Conservation (phyloP, 1,284 basidiomycete species). For the Irpex rosettiformis region DNA sequence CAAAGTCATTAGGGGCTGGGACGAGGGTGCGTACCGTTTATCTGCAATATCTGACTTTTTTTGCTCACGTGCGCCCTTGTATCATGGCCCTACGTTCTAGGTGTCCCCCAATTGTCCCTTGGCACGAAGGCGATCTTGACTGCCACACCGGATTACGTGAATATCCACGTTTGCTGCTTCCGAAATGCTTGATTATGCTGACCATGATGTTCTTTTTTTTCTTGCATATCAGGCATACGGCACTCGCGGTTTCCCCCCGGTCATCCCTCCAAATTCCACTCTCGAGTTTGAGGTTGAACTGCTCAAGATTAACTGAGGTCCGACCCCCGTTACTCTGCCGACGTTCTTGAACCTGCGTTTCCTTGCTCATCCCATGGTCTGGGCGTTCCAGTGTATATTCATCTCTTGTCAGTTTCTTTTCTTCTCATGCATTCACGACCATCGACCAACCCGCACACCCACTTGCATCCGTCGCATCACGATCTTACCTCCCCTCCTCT, state of each 20-base stretch:
- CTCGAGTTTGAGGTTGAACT: constrained; percentile 83
- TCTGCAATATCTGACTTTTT: not conserved
- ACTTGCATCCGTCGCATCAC: constrained; percentile 8
- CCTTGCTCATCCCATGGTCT: not conserved
- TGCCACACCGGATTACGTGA: constrained; percentile 65
- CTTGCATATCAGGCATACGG: constrained; percentile 73
- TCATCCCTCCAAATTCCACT: constrained; percentile 76
- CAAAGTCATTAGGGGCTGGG: constrained; percentile 88
- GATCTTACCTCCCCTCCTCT: constrained; percentile 6
- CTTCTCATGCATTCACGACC: not conserved
- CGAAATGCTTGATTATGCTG: constrained; percentile 3
- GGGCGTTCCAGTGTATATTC: not conserved
- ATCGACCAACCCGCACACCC: not conserved
- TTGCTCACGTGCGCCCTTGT: constrained; percentile 9
- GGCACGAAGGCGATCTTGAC: constrained; percentile 75
- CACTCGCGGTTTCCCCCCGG: constrained; percentile 69
- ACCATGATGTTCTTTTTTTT: too few species aligned
- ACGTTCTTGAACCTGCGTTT: too few species aligned
- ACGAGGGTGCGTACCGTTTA: constrained; percentile 67
- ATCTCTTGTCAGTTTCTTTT: not conserved
- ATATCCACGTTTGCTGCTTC: constrained; percentile 25
- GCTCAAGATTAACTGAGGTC: constrained; percentile 56
- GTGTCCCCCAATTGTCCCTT: constrained; percentile 72
- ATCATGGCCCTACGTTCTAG: too few species aligned
- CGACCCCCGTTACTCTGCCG: not conserved